phyloP scores from a whole-genome alignment of 2,329 filamentous ascomycete genomes.

The Sporothrix pallida region DNA sequence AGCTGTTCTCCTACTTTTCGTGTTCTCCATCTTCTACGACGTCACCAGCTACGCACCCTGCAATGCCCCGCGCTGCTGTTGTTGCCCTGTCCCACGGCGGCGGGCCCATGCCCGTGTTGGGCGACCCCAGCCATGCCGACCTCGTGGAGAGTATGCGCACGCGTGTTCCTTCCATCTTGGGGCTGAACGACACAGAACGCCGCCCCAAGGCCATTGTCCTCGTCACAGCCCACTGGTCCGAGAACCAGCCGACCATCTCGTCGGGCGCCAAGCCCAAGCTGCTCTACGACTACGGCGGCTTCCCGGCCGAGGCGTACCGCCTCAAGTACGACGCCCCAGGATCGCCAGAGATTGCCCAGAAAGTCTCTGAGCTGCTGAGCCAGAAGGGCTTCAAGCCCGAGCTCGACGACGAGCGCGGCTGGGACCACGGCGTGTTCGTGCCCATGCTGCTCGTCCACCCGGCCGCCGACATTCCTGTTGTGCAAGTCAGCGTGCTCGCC shows the following conservation, averaged over 20 bases:
- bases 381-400: constrained; percentile 49
- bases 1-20: not conserved
- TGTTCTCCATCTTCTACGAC: not conserved
- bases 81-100: constrained; percentile 59
- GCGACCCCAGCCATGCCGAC: constrained; percentile 57
- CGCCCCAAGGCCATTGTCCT: constrained; percentile 55
- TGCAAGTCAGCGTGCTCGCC: constrained; percentile 62
- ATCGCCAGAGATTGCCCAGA: constrained; percentile 57
- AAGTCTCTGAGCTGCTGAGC: constrained; percentile 54
- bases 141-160: constrained; percentile 60
- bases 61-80: constrained; percentile 52
- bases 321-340: constrained; percentile 64
- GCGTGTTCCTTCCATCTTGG: constrained; percentile 61
- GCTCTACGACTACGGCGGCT: constrained; percentile 64
- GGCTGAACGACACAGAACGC: constrained; percentile 56
- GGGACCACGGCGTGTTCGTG: constrained; percentile 68
- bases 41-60: not conserved
- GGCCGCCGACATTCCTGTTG: constrained; percentile 57
- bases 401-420: constrained; percentile 53
- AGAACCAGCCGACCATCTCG: constrained; percentile 56
- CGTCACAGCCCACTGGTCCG: constrained; percentile 65
- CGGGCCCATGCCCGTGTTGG: constrained; percentile 63
- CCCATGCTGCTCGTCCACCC: constrained; percentile 62
- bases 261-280: constrained; percentile 55
- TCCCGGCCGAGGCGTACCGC: constrained; percentile 60